A percentile compares a stretch with the other conserved stretches of the same genome.
These are phyloP conservation scores for Hippophae rhamnoides DNA, from an alignment of 306 rosid species.

Conservation along the genomic window DNA sequence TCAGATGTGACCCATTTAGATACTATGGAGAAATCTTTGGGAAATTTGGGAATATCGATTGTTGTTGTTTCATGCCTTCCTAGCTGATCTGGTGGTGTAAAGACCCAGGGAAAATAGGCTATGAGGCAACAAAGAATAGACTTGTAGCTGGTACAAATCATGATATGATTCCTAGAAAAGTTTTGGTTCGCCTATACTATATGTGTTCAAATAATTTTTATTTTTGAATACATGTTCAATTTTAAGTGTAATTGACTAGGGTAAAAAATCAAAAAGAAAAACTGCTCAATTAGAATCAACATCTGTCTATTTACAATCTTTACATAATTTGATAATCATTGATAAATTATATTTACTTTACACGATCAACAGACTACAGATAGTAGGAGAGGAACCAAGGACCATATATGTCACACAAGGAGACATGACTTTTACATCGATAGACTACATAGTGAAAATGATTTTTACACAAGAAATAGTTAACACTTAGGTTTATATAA, in stretches of 20 bases:
- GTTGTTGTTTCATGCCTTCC: slow-evolving; percentile 93
- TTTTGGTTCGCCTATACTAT: too few relatives aligned
- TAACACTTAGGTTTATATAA: neutral
- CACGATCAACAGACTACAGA: neutral
- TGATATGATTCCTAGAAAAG: too few relatives aligned
- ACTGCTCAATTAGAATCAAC: too few relatives aligned
- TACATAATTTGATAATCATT: neutral
- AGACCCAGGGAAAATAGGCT: slow-evolving; percentile 94
- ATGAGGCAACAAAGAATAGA: slow-evolving; percentile 85
- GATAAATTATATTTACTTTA: slow-evolving; percentile 8
- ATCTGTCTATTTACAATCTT: neutral
- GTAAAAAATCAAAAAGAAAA: too few relatives aligned
- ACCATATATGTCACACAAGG: slow-evolving; percentile 3
- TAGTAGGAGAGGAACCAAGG: neutral
- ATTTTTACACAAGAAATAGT: slow-evolving; percentile 1
- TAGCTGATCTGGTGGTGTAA: slow-evolving; percentile 80
- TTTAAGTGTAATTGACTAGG: too few relatives aligned
- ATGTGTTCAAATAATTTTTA: too few relatives aligned
- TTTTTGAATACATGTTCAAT: too few relatives aligned
- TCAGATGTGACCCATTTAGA: slow-evolving; percentile 75
- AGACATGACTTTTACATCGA: slow-evolving; percentile 1
- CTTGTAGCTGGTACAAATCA: slow-evolving; percentile 80
- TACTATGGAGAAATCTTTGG: slow-evolving; percentile 44
- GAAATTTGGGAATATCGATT: slow-evolving; percentile 35
- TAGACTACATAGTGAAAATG: neutral